Evolutionary conservation across 2,329 filamentous ascomycete species (phyloP), one percentile per base, ranked within the genome.

Genomic region (Cladophialophora carrionii): DNA sequence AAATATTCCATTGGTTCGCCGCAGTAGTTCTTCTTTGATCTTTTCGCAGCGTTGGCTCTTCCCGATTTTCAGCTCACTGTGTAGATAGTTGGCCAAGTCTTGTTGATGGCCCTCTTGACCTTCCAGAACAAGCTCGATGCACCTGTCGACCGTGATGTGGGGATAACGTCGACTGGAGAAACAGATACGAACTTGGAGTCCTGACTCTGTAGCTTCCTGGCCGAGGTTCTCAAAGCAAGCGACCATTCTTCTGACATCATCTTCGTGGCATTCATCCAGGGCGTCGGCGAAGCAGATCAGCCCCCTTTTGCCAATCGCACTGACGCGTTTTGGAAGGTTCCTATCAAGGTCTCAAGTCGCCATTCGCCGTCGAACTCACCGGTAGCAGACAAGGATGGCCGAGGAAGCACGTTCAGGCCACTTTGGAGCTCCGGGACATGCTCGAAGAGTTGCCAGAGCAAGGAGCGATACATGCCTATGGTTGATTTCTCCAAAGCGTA

Each of bases 391-490:
- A 31, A 14, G 48, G 34, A 14, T 4, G n/a, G 20, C 20, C 41
- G 37, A 1, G 43, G 29, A 12, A 58, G 49, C 62, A 65, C 10
- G 56, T 65, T 24, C 0, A 82, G 67, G 0, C 77, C 67, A 0
- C 63, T 17, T 57, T 78, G 75, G 0, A 83, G 72, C 0, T 78
- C 72, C 0, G 76, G 73, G 1, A 73, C 61, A 0, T 72, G 66
- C 0, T 74, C 29, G 0, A 86, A 71, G 0, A 86, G 71, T 37
- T 86, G 82, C 0, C 74, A 63, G 0, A 86, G 61, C 0, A 87
- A 61, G 0, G 82, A 83, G 1, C 83, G 77, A 66, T 84, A 85
- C 72, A 87, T 78, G 0, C 85, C 84, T 0, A 73, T 31, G 0
- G 77, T 74, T 0, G 82, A 78, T 58, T 75, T 83, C 53, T 86